Percentiles rank a stretch among this genome's conserved stretches.
Evolutionary conservation across 2,329 filamentous ascomycete species (phyloP).

Genomic region (Botrytis porri): DNA sequence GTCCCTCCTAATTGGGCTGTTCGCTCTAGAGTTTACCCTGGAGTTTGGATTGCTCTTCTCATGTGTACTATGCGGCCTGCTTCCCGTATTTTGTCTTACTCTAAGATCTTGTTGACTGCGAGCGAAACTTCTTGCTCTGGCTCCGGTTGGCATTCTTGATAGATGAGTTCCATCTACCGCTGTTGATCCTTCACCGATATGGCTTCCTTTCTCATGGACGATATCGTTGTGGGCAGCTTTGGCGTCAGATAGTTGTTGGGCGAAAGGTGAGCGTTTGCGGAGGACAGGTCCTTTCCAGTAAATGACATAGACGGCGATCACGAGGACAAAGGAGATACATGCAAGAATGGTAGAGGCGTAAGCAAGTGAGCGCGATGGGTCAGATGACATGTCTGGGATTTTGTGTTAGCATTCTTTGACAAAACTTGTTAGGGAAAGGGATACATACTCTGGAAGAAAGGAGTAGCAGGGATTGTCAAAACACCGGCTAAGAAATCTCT

Average conservation of each 20-base stretch:
- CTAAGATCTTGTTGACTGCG: constrained; percentile 30
- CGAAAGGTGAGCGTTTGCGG: constrained; percentile 61
- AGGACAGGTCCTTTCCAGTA: constrained; percentile 63
- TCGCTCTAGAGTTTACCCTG: constrained; percentile 17
- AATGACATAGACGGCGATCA: constrained; percentile 62
- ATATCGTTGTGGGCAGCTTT: background rate
- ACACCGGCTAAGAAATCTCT: constrained; percentile 72
- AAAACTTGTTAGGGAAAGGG: background rate
- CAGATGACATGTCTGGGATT: constrained; percentile 46
- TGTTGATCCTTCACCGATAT: background rate
- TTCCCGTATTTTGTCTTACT: constrained; percentile 29
- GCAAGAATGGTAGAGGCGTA: constrained; percentile 62
- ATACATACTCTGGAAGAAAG: constrained; percentile 53
- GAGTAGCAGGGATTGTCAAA: constrained; percentile 64
- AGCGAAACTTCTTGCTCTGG: constrained; percentile 29
- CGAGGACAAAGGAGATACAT: constrained; percentile 58
- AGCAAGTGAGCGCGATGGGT: constrained; percentile 48
- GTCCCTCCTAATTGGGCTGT: constrained; percentile 6
- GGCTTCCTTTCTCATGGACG: background rate
- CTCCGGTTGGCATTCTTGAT: constrained; percentile 24
- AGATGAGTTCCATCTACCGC: background rate
- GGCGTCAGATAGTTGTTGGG: constrained; percentile 54
- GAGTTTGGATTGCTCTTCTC: constrained; percentile 10
- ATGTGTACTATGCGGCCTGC: constrained; percentile 16
- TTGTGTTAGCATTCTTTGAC: background rate